These are phyloP conservation scores for Candida railenensis DNA, from an alignment of 805 yeast species.

Conservation along the genomic window DNA sequence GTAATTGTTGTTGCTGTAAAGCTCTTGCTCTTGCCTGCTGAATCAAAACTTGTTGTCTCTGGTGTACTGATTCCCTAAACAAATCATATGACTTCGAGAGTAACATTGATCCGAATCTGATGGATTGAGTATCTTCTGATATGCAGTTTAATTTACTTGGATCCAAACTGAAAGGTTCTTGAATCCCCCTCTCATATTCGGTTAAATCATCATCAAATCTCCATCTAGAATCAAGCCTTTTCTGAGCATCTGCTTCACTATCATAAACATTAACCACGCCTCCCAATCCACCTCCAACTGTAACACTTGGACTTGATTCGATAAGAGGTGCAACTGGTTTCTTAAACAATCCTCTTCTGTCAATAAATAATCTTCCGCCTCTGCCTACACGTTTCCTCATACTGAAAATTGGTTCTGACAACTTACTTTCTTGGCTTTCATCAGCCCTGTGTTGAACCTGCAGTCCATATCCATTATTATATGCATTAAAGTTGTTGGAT, in stretches of 20 bases:
- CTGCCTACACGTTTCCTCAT: constrained; percentile 77
- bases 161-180: constrained; percentile 62
- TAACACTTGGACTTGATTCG: too few relatives aligned
- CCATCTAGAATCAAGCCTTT: constrained; percentile 63
- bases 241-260: constrained; percentile 41
- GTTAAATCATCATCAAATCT: constrained; percentile 60
- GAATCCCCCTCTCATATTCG: constrained; percentile 32
- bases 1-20: constrained; percentile 38
- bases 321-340: constrained; percentile 13
- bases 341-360: constrained; percentile 58
- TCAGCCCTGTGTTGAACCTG: constrained; percentile 15
- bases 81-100: constrained; percentile 83
- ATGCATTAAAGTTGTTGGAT: constrained; percentile 38
- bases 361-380: constrained; percentile 67
- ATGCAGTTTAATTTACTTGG: constrained; percentile 84
- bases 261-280: constrained; percentile 42
- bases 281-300: too few relatives aligned
- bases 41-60: constrained; percentile 51
- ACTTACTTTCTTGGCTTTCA: constrained; percentile 26
- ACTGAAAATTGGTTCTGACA: constrained; percentile 53
- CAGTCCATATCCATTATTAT: constrained; percentile 34
- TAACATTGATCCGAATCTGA: constrained; percentile 89
- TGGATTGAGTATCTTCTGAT: constrained; percentile 81
- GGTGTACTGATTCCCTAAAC: constrained; percentile 69
- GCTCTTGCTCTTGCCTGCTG: constrained; percentile 53